Percentiles rank a stretch among this genome's conserved stretches.
phyloP scores from a whole-genome alignment of 345 rosid species.

The Eucalyptus coolabah region DNA sequence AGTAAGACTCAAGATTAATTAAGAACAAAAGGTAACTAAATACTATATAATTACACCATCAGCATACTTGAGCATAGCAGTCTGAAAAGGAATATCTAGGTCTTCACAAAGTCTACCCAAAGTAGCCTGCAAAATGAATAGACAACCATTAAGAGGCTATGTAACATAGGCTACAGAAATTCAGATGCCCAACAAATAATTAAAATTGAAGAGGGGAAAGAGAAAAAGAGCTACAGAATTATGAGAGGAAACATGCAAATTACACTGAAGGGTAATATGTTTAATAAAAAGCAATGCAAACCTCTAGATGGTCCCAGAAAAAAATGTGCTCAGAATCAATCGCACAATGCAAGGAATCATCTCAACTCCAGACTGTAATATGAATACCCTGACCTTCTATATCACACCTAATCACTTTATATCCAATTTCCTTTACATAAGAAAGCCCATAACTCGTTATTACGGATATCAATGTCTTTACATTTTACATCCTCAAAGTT shows the following conservation, averaged over 20 bases:
- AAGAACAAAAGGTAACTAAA: neutral
- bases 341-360: neutral
- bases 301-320: neutral
- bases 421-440: neutral
- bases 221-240: neutral
- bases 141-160: neutral
- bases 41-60: neutral
- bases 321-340: neutral
- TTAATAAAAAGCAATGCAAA: neutral
- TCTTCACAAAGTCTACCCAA: slow-evolving; percentile 70
- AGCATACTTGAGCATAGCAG: slow-evolving; percentile 62
- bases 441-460: neutral
- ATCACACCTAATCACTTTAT: neutral
- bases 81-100: slow-evolving; percentile 63
- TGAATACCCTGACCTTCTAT: neutral
- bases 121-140: slow-evolving; percentile 34
- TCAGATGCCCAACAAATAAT: neutral
- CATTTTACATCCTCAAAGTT: neutral
- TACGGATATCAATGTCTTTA: neutral
- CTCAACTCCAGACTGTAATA: neutral
- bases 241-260: neutral
- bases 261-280: neutral
- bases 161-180: neutral
- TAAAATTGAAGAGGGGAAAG: neutral
- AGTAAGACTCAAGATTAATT: neutral